phyloP scores from a whole-genome alignment of 2,329 filamentous ascomycete species.

The Metarhizium rileyi region DNA sequence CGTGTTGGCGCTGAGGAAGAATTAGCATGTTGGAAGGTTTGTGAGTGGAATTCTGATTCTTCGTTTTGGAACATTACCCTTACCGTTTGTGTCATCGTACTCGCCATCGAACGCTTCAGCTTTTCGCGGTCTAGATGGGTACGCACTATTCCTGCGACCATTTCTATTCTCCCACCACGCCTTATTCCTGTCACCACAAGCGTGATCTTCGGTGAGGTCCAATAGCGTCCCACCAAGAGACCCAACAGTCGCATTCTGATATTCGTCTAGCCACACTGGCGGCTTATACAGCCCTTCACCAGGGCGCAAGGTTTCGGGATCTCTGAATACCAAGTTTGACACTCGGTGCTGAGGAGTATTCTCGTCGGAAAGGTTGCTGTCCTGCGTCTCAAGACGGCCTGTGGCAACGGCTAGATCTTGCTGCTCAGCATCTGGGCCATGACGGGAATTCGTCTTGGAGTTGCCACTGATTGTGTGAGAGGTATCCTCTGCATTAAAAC shows the following conservation, averaged over 20 bases:
- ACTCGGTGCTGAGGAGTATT: constrained; percentile 26
- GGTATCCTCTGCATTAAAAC: constrained; percentile 18
- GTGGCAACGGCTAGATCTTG: constrained; percentile 11
- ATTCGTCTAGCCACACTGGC: constrained; percentile 57
- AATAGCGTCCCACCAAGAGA: constrained; percentile 49
- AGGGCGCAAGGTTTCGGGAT: constrained; percentile 31
- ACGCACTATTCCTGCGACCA: constrained; percentile 36
- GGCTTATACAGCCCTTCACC: constrained; percentile 49
- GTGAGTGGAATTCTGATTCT: not conserved
- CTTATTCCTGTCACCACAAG: constrained; percentile 38
- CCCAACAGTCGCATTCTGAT: constrained; percentile 58
- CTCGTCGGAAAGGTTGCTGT: constrained; percentile 20
- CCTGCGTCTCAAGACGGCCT: constrained; percentile 18
- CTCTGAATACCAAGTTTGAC: constrained; percentile 33
- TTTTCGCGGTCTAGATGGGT: constrained; percentile 38
- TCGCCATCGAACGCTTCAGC: constrained; percentile 58
- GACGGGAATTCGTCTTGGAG: not conserved
- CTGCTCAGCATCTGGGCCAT: not conserved
- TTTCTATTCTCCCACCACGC: constrained; percentile 69
- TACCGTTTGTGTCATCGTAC: constrained; percentile 53
- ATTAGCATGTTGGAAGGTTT: constrained; percentile 11
- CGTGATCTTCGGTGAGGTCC: constrained; percentile 41
- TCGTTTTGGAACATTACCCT: constrained; percentile 12
- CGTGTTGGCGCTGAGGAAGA: constrained; percentile 44
- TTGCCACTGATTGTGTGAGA: constrained; percentile 14